A percentile compares a stretch with the other conserved stretches of the same genome.
Evolutionary conservation across 1,284 basidiomycete species (phyloP).

Genomic region (Ganoderma resinaceum): DNA sequence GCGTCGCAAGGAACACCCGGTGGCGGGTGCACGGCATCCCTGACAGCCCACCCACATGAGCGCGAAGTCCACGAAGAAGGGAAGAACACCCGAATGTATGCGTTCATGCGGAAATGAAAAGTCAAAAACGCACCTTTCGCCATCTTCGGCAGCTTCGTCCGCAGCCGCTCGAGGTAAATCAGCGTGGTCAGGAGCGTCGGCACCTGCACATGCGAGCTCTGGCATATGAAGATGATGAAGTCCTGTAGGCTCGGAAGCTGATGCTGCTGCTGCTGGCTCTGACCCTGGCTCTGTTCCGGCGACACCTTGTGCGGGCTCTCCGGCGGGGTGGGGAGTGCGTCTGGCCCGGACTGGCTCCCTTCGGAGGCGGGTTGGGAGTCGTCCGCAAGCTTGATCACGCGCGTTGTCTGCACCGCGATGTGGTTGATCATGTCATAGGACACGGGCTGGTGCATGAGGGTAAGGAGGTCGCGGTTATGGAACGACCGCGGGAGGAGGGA

Average conservation of each 20-base stretch:
- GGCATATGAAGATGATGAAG: slow-evolving; percentile 88
- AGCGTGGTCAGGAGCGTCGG: slow-evolving; percentile 92
- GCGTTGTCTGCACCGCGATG: slow-evolving; percentile 71
- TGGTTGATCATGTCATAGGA: slow-evolving; percentile 84
- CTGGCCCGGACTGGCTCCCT: slow-evolving; percentile 29
- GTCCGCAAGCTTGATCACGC: slow-evolving; percentile 69
- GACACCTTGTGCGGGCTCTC: slow-evolving; percentile 57
- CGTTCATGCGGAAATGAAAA: slow-evolving; percentile 15
- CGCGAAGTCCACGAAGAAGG: slow-evolving; percentile 11
- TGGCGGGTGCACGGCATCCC: slow-evolving; percentile 94
- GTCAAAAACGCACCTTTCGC: slow-evolving; percentile 74
- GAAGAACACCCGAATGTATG: slow-evolving; percentile 6
- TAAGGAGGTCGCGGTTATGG: slow-evolving; percentile 60
- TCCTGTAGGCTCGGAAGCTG: slow-evolving; percentile 79
- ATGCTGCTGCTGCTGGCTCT: slow-evolving; percentile 38
- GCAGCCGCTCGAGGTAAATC: slow-evolving; percentile 91
- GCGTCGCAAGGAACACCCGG: slow-evolving; percentile 93
- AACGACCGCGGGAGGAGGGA: slow-evolving; percentile 43
- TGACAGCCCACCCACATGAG: slow-evolving; percentile 37
- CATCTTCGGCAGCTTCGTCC: slow-evolving; percentile 81
- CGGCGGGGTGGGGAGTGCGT: slow-evolving; percentile 55
- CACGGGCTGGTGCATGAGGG: slow-evolving; percentile 80
- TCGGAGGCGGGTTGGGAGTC: slow-evolving; percentile 39
- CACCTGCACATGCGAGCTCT: slow-evolving; percentile 90
- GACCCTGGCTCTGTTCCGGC: slow-evolving; percentile 41